Evolutionary conservation across 805 yeast species (phyloP), one percentile per base, ranked within the genome.

Genomic region (Spathaspora gorwiae): DNA sequence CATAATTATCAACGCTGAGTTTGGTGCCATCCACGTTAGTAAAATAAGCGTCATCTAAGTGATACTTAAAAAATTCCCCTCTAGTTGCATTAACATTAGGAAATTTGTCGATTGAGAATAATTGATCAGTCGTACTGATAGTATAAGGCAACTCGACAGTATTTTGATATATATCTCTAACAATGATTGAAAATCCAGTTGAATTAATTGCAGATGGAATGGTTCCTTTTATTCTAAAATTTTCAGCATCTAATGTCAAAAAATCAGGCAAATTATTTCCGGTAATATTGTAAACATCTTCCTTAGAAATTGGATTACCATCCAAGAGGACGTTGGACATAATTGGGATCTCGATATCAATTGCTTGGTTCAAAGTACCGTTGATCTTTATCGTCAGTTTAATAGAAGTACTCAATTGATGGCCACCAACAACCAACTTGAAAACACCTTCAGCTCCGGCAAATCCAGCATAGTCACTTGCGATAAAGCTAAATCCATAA

Each of bases 391-490:
- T 65, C 1, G 80, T 73, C 40, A 76, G 74, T 47, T 85, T 78
- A 34, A 81, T 59, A 19, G 82, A 71, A 1, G 94, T 83, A 34
- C 89, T 75, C 50, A 94, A 73, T 50, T 79, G 83, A 61, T 94
- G 97, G 8, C 95, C 96, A 36, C 99, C 99, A 33, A 92, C 84
- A 26, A 84, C 69, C 33, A 94, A 68, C 48, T 79, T 73, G 67
- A 94, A 94, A 29, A 76, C 66, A 2, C 86, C 83, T 51, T 75
- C 80, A 3, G 81, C 83, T 13, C 87, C 90, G 1, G 94, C 69
- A 59, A 62, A 90, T 1, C 95, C 96, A 26, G 65, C 64, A 56
- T 80, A 79, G 56, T 90, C 96, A 1, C 95, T 72, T 1, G 90
- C 97, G 46, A 90, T 81, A 53, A 90, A 75, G 37, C 80, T 73